Evolutionary conservation across 805 yeast species (phyloP), one percentile per base, ranked within the genome.

Genomic region (Brettanomyces sp.): DNA sequence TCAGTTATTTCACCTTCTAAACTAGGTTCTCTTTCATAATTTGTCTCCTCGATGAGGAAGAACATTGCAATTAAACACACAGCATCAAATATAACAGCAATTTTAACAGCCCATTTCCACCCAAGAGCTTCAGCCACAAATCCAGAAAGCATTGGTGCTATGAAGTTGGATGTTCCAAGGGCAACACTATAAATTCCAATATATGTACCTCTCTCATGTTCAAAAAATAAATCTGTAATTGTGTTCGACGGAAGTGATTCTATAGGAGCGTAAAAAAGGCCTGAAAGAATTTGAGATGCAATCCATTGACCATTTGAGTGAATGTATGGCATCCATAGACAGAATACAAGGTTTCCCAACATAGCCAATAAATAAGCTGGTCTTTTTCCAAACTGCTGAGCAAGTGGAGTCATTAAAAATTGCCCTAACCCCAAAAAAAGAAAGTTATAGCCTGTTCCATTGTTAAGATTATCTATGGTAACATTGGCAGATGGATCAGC

Each of bases 71-170:
- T 64, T 38, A 56, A 69, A 54, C 62, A 70, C 45, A 53, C 72
- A 34, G 64, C 76, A 24, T 65, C 67, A 42, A 72, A 70, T 41
- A 79, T 71, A 18, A 75, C 73, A 45, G 73, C 64, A 63, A 76
- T 66, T 49, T 53, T 64, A 59, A 77, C 72, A 8, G 72, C 76
- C 80, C 79, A 76, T 49, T 69, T 58, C 71, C 79, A 79, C 5
- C 76, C 74, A 25, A 68, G 62, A 28, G 68, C 70, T 42, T 72
- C 69, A 30, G 70, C 68, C 46, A 79, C 74, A 52, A 75, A 74
- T 11, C 82, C 82, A 11, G 82, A 80, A 42, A 78, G 67, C 53
- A 79, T 64, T 4, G 84, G 83, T 4, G 82, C 83, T 47, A 76
- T 59, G 52, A 65, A 79, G 38, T 78, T 73, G 9, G 80, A 76